Evolutionary conservation across 2,329 filamentous ascomycete genomes (phyloP).

Genomic region (Clonostachys sp.): DNA sequence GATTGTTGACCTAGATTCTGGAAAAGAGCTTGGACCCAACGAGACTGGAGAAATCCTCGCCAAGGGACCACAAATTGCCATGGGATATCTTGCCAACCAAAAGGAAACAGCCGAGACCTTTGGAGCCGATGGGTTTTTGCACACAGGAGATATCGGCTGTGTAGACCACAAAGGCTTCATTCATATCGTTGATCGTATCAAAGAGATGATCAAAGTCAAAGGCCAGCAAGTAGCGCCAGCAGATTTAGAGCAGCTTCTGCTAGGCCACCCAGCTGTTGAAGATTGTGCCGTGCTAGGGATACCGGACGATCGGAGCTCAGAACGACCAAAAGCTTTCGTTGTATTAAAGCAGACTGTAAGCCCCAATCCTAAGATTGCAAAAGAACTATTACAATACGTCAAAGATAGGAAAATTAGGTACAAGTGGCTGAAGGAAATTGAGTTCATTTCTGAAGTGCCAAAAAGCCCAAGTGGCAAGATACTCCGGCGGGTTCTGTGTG

Average conservation of each 20-base stretch:
- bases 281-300: constrained; percentile 32
- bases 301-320: constrained; percentile 59
- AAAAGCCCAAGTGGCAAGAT: constrained; percentile 61
- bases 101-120: constrained; percentile 67
- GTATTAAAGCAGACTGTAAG: too few species aligned
- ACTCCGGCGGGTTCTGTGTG: constrained; percentile 35
- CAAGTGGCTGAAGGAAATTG: constrained; percentile 66
- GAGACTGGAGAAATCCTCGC: constrained; percentile 24
- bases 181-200: constrained; percentile 83
- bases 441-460: constrained; percentile 63
- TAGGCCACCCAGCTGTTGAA: not conserved
- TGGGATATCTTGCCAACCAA: constrained; percentile 72
- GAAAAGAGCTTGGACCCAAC: too few species aligned
- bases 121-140: constrained; percentile 78
- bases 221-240: constrained; percentile 63
- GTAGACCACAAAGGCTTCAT: constrained; percentile 75
- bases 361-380: too few species aligned
- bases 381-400: too few species aligned
- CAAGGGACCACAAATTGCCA: constrained; percentile 75
- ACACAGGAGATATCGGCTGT: constrained; percentile 82
- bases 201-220: constrained; percentile 57
- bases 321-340: constrained; percentile 52
- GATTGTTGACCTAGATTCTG: too few species aligned
- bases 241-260: constrained; percentile 65
- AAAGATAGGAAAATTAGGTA: constrained; percentile 53